Evolutionary conservation across 73 alveolate species (phyloP), one percentile per base, ranked within the genome.

Genomic region (Stentor coeruleus): DNA sequence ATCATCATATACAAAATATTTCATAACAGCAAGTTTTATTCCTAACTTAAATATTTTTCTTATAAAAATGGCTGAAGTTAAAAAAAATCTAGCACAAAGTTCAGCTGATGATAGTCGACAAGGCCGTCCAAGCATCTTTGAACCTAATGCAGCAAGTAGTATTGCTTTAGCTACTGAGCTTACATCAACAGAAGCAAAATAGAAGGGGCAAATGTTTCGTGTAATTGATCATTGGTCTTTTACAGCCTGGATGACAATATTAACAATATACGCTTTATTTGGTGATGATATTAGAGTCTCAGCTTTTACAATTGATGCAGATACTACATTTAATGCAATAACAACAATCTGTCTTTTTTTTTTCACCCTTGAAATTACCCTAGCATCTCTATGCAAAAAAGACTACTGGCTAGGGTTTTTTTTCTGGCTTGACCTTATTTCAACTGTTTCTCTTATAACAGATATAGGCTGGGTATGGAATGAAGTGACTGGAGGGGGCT

Each of bases 401-500:
- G 94, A 85, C 40, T 89, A 89, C 75, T 91, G 81, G 73, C 35
- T 90, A 28, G 84, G 93, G 3, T 94, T 94, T 88, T 94, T 93
- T 88, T 94, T 93, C 76, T 94, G 98, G 96, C 89, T 94, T 6
- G 99, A 94, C 84, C 83, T 93, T 11, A 40, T 94, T 37, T 85
- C 99, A 6, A 94, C 99, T 1, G 49, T 93, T 2, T 93, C 98
- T 2, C 77, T 94, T 91, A 39, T 94, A 30, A 82, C 91, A 36
- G 99, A 94, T 86, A 89, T 94, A 58, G 99, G 98, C 35, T 93
- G 97, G 95, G 79, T 91, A 6, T 79, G 85, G 87, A 79, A 93
- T 59, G 88, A 83, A 28, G 82, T 91, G 30, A 39, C 82, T 41
- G 92, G 93, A 0, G 88, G 93, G 0, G 74, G 87, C 39, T 85